Evolutionary conservation across 331 rosid species (phyloP), one percentile per base, ranked within the genome.

Genomic region (Ulmus americana): DNA sequence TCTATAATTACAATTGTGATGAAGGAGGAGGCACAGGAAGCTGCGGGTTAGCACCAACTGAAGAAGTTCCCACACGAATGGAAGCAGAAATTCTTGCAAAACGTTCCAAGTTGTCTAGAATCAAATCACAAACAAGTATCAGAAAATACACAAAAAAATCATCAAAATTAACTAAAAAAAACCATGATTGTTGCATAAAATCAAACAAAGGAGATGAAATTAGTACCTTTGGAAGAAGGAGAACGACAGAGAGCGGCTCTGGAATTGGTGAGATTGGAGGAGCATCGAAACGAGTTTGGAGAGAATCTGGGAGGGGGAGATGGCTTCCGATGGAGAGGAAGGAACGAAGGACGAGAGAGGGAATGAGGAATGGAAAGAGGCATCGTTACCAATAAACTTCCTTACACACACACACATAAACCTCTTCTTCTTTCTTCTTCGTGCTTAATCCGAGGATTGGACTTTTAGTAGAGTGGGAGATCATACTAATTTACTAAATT

Each of bases 1-100:
- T 20, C 50, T 42, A 59, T 57, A 62, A 69, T 73, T 94, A 94
- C 99, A 85, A 55, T 69, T 76, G 74, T 4, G 99, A 79, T 9
- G 97, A 67, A 0, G 90, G 87, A 55, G 99, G 81, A 41, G 92
- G 86, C 59, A 65, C 70, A 59, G 90, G 67, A 39, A 72, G 39
- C 50, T 70, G 95, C 39, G 99, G 96, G 47, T 61, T 90, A 78
- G 80, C 85, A 61, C 90, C 97, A 78, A 87, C 70, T n/a, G 96
- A 85, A 79, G 95, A 61, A 51, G 97, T 78, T 67, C 77, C 87
- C 69, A 73, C 72, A 72, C 64, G 70, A 22, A 55, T 83, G 40
- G 97, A 84, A 57, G 90, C 85, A 79, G 95, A 85, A 75, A 89
- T 74, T 75, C 91, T 79, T 7, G 97, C 98, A 73, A 92, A 92